These are phyloP conservation scores for Arthrobotrys musiformis DNA, from an alignment of 2,329 filamentous ascomycete genomes.

Conservation along the genomic window DNA sequence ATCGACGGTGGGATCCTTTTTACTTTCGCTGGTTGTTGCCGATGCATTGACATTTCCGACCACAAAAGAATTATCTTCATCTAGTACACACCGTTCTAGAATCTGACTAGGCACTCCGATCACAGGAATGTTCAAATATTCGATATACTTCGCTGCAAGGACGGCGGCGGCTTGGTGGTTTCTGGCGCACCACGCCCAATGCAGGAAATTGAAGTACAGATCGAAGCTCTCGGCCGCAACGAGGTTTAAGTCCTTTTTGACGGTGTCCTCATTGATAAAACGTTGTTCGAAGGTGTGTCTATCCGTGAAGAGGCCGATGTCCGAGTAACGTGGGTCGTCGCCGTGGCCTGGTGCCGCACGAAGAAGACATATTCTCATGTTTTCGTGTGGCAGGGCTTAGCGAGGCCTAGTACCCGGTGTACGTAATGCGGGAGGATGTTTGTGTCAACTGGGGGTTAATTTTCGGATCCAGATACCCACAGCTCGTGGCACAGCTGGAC, in stretches of 20 bases:
- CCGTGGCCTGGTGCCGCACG: background rate
- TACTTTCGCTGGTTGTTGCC: background rate
- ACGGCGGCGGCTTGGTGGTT: background rate
- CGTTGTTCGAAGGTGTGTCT: slow-evolving; percentile 11
- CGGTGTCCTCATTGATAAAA: background rate
- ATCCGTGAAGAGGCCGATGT: background rate
- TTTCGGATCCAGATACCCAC: too few species aligned
- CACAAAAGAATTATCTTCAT: background rate
- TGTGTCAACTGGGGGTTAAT: too few species aligned
- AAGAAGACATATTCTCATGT: background rate
- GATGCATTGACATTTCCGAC: background rate
- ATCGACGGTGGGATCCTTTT: background rate
- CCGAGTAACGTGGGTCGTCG: background rate
- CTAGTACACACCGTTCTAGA: background rate
- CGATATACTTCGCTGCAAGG: background rate
- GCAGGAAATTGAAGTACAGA: slow-evolving; percentile 1
- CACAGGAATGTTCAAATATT: background rate
- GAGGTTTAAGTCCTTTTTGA: slow-evolving; percentile 5
- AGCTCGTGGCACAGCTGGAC: too few species aligned
- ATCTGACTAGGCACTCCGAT: background rate
- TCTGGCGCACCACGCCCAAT: background rate
- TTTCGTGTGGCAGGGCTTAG: too few species aligned
- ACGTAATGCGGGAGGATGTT: too few species aligned
- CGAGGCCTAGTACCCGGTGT: too few species aligned
- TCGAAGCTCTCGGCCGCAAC: background rate